Base-by-base conservation (phyloP, 495 filamentous ascomycete genomes). In the Cenococcum geophilum region DNA sequence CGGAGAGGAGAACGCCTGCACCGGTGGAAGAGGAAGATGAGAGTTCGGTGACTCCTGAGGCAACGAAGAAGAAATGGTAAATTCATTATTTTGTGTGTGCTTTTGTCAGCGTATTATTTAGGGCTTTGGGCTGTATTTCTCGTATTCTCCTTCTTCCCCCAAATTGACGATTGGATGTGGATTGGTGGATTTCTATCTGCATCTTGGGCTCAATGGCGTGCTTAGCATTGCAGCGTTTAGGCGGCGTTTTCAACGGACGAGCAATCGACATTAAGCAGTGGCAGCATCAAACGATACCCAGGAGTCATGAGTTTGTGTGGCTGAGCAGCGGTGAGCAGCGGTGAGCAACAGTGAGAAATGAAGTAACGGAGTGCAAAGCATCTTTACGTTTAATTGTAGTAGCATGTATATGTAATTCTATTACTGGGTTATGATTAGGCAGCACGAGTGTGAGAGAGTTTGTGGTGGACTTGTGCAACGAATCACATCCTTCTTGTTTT, bases 11-110 rank as follows among this genome's bases (percentile, higher is more conserved):
- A 11, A 95, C 91, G 1, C 90, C 91, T 0, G 91, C 89, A 18
- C 83, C 84, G 0, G 89, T 95, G 9, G 89, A 90, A 73, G 91
- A 96, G 73, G 89, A 93, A 68, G 84, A 86, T 20, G 86, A 89
- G 69, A 57, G 54, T n/a, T 35, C 25, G 10, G 21, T 52, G 18
- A 40, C 42, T 20, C 22, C 23, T n/a, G 58, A 52, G 49, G 49
- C 18, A 12, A 20, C 21, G 49, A 23, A 40, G 34, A 54, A 20
- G 48, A 32, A 32, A 6, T 37, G 37, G 23, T 52, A 22, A 40
- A 16, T 4, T 53, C 14, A 23, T 53, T 53, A 53, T 34, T 34
- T 16, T 10, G 4, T 53, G 18, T 53, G 49, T 14, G 8, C 12
- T 25, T 53, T n/a, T 53, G 49, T 53, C 12, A 53, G 8, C 4